Evolutionary conservation across 2,329 filamentous ascomycete genomes (phyloP).

Genomic region (Neonectria faginata): DNA sequence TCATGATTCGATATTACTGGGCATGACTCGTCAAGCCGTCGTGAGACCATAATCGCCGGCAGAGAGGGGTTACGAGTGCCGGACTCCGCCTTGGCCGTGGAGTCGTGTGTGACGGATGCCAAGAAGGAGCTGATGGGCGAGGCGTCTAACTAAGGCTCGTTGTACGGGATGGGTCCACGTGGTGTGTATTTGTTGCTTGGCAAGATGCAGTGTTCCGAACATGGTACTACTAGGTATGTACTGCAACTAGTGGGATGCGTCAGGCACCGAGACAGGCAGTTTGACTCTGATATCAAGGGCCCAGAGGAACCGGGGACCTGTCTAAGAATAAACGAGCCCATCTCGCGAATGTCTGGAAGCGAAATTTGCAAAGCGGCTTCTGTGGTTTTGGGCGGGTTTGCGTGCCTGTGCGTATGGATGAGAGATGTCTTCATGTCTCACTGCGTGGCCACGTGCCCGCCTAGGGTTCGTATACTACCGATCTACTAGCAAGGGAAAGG

Average conservation of each 20-base stretch:
- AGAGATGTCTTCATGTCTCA: constrained; percentile 14
- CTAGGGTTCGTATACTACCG: constrained; percentile 14
- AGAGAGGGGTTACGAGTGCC: constrained; percentile 20
- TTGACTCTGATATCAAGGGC: not conserved
- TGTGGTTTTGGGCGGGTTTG: not conserved
- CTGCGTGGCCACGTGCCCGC: constrained; percentile 24
- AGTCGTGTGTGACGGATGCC: constrained; percentile 19
- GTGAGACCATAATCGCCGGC: constrained; percentile 3
- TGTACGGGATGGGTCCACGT: constrained; percentile 4
- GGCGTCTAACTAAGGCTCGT: constrained; percentile 10
- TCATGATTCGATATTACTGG: constrained; percentile 26
- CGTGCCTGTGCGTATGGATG: constrained; percentile 2
- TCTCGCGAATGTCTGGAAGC: constrained; percentile 13
- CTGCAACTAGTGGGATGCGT: not conserved
- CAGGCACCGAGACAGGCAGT: not conserved
- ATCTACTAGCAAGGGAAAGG: constrained; percentile 2
- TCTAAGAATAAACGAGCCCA: not conserved
- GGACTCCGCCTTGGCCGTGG: constrained; percentile 25
- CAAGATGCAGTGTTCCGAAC: not conserved
- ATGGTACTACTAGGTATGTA: not conserved
- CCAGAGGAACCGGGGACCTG: not conserved
- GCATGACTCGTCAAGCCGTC: constrained; percentile 8
- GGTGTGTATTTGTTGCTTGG: constrained; percentile 8
- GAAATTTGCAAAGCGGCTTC: constrained; percentile 8
- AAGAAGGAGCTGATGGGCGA: constrained; percentile 20